These are phyloP conservation scores for Aegilops speltoides DNA, from an alignment of 176 grass and related monocot genomes.

Conservation along the genomic window DNA sequence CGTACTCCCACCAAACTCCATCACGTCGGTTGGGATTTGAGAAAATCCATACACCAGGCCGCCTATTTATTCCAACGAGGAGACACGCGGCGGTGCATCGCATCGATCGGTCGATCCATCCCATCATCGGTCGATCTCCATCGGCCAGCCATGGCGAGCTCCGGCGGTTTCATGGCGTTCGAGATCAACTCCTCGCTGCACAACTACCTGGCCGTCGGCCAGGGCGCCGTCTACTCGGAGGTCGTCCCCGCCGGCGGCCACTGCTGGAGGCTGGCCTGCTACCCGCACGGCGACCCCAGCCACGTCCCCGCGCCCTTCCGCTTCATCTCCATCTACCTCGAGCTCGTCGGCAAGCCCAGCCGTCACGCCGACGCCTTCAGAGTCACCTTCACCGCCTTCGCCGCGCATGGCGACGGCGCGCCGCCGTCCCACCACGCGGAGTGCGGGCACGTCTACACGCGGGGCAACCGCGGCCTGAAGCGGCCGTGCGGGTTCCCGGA, in stretches of 20 bases:
- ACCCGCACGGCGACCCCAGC: background rate
- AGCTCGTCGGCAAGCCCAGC: background rate
- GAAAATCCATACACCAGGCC: no score
- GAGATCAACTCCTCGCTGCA: background rate
- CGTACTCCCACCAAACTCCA: no score
- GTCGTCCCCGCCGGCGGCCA: constrained; percentile 15
- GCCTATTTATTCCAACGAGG: no score
- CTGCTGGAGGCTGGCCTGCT: constrained; percentile 18
- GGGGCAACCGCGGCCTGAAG: background rate
- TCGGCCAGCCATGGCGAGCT: no score
- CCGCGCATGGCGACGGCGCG: background rate
- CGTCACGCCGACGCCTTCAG: background rate
- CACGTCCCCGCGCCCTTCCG: background rate
- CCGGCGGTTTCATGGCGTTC: no score
- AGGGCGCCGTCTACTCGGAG: background rate
- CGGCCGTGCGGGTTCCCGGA: background rate
- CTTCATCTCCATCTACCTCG: constrained; percentile 13
- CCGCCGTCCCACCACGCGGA: no score
- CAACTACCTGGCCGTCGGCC: background rate
- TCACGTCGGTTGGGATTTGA: no score
- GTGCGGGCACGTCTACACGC: background rate
- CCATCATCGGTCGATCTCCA: no score
- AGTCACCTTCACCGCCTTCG: background rate
- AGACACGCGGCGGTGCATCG: no score
- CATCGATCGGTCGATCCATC: no score